A percentile compares a stretch with the other conserved stretches of the same genome.
Conservation (phyloP, 169 alveolate species). For the Perkinsus chesapeaki region DNA sequence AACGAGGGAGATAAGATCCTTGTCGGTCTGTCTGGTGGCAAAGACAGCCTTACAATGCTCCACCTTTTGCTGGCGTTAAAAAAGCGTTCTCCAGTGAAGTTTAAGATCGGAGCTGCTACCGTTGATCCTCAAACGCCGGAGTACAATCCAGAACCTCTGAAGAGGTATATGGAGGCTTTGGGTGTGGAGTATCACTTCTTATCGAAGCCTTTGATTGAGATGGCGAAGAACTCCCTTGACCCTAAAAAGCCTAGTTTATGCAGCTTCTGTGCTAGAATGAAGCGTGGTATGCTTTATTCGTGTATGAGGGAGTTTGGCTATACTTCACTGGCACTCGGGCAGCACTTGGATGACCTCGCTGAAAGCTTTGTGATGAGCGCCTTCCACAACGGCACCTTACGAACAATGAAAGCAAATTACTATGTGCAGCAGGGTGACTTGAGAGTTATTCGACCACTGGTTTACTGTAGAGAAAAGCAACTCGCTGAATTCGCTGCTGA, state of each 20-base stretch:
- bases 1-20: constrained; percentile 77
- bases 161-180: constrained; percentile 44
- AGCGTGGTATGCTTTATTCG: constrained; percentile 81
- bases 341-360: constrained; percentile 84
- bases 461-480: constrained; percentile 72
- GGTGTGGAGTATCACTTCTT: constrained; percentile 79
- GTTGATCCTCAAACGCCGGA: constrained; percentile 87
- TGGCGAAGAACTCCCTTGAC: constrained; percentile 69
- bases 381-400: constrained; percentile 80
- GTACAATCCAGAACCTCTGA: constrained; percentile 76
- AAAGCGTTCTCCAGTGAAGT: constrained; percentile 62
- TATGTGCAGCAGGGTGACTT: constrained; percentile 69
- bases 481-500: constrained; percentile 69
- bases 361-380: constrained; percentile 83
- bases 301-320: constrained; percentile 75
- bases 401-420: constrained; percentile 83
- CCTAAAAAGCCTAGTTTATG: constrained; percentile 61
- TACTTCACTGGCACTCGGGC: constrained; percentile 82
- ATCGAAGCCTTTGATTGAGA: constrained; percentile 70
- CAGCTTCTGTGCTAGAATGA: constrained; percentile 87
- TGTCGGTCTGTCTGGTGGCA: constrained; percentile 89
- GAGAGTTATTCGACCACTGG: constrained; percentile 83
- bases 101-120: constrained; percentile 77
- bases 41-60: constrained; percentile 81
- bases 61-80: constrained; percentile 60